A percentile compares a stretch with the other conserved stretches of the same genome.
phyloP scores from a whole-genome alignment of 2,329 filamentous ascomycete species.

The Botrytis medusae region DNA sequence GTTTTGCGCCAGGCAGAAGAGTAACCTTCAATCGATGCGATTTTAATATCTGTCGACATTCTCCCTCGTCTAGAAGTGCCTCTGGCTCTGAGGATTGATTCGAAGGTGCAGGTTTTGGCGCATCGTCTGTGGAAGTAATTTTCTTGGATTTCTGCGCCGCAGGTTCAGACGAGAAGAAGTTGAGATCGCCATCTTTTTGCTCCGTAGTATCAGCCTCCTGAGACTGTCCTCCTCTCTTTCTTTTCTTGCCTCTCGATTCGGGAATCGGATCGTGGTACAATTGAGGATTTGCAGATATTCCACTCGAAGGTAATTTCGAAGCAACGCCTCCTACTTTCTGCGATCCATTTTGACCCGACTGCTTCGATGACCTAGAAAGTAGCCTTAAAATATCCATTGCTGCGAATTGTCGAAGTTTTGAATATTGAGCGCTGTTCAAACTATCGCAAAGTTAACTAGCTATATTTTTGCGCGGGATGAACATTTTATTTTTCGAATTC shows the following conservation, averaged over 20 bases:
- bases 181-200: slow-evolving; percentile 41
- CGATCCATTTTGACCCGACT: slow-evolving; percentile 40
- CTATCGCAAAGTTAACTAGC: not conserved
- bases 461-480: slow-evolving; percentile 14
- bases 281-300: slow-evolving; percentile 65
- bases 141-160: slow-evolving; percentile 33
- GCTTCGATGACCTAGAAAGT: slow-evolving; percentile 68
- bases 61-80: slow-evolving; percentile 59
- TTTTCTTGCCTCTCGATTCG: slow-evolving; percentile 50
- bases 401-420: slow-evolving; percentile 11
- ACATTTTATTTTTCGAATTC: slow-evolving; percentile 18
- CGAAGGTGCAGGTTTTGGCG: slow-evolving; percentile 14
- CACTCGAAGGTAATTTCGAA: slow-evolving; percentile 61
- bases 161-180: slow-evolving; percentile 58
- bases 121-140: slow-evolving; percentile 27
- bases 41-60: slow-evolving; percentile 71
- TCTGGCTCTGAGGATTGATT: slow-evolving; percentile 20
- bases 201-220: slow-evolving; percentile 42
- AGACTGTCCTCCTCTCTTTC: slow-evolving; percentile 50
- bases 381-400: slow-evolving; percentile 66
- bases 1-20: slow-evolving; percentile 58
- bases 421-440: not conserved
- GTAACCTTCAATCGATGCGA: slow-evolving; percentile 84
- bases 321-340: slow-evolving; percentile 38
- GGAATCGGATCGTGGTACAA: slow-evolving; percentile 60